Evolutionary conservation across 2,329 filamentous ascomycete genomes (phyloP), one percentile per base, ranked within the genome.

Genomic region (Ascomycota sp.): DNA sequence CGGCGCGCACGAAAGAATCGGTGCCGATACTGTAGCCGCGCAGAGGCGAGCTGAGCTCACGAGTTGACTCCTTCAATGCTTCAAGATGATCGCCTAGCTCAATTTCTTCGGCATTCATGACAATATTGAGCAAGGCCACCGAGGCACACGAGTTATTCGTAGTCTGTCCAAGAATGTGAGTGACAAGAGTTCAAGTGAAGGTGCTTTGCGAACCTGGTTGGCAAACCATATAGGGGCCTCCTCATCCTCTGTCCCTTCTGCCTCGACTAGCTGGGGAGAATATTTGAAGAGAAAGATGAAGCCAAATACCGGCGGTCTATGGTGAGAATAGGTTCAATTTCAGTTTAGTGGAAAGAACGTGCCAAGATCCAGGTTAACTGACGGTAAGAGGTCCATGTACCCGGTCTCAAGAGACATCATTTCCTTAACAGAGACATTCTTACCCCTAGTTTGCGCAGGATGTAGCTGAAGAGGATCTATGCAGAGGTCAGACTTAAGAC

Each of bases 261-360:
- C 51, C 30, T 30, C 30, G 10, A 28, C 25, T 13, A 30, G 28
- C 7, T 32, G 28, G 12, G 66, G 62, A 40, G 70, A 44, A 37
- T 66, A 93, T 34, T 75, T 69, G 42, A 82, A 93, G 2, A 93
- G 65, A 37, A 95, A 89, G 29, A 98, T 77, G n/a, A 95, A 56
- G 3, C 86, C 86, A 41, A 81, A 72, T 2, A 89, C 64, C 2
- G 79, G 78, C 41, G 75, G 67, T 5, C 75, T 79, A 41, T 20
- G 30, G 12, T 12, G 13, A 28, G 5, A 27, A n/a, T 12, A 4
- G 20, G 4, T 8, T 7, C 8, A 8, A 32, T n/a, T 12, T 10
- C n/a, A 15, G 8, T 21, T 11, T 23, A 4, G 2, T 3, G 20
- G 21, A 9, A 12, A 20, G 13, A 4, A 5, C 5, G 19, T 12